Conservation (phyloP, 1,139 yeast species). For the Lodderomyces pseudojiufengensis region DNA sequence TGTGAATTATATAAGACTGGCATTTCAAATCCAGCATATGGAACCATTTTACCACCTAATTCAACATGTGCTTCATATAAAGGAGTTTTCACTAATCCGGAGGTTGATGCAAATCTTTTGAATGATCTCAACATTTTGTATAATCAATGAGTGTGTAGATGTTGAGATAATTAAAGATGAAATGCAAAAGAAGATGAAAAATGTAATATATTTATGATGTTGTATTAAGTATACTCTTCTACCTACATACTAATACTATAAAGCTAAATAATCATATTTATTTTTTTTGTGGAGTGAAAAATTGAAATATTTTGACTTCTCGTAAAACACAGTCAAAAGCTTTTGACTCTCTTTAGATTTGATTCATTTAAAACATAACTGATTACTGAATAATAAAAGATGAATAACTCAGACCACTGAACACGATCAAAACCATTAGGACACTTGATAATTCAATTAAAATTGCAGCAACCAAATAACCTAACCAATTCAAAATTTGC, state of each 20-base stretch:
- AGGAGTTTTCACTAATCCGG: conserved; percentile 59
- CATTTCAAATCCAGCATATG: conserved; percentile 93
- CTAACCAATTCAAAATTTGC: conserved; percentile 10
- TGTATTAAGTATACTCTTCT: no score
- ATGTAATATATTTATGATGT: neutral
- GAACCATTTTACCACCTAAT: conserved; percentile 87
- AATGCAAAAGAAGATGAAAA: conserved; percentile 1
- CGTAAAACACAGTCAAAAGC: no score
- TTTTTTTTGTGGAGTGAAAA: no score
- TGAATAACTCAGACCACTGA: neutral
- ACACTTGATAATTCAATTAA: conserved; percentile 11
- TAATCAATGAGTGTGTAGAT: neutral
- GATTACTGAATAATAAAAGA: no score
- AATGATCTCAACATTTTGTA: conserved; percentile 17
- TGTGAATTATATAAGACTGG: conserved; percentile 84
- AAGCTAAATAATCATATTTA: no score
- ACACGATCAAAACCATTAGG: conserved; percentile 2
- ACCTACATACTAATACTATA: no score
- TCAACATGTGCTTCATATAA: conserved; percentile 74
- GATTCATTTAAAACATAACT: no score
- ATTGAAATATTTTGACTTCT: no score
- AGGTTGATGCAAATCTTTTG: conserved; percentile 24
- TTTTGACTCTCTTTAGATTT: conserved; percentile 2
- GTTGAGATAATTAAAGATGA: neutral
- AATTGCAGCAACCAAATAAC: conserved; percentile 14